phyloP scores from a whole-genome alignment of 345 rosid genomes.

The Euphorbia lathyris region DNA sequence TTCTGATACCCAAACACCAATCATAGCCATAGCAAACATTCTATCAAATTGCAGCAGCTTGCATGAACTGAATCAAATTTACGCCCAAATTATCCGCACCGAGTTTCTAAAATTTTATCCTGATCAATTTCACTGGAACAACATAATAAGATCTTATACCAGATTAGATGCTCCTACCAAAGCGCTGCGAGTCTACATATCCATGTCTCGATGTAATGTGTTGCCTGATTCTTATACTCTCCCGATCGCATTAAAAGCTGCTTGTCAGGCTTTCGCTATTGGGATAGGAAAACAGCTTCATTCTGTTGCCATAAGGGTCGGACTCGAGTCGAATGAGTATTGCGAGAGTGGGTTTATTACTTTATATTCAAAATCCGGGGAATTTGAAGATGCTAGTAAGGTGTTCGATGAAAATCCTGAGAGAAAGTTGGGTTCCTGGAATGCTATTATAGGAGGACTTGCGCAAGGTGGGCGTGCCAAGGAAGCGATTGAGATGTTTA shows the following conservation, averaged over 20 bases:
- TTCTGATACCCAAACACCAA: slow-evolving; percentile 17
- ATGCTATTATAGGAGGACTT: slow-evolving; percentile 66
- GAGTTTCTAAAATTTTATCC: slow-evolving; percentile 36
- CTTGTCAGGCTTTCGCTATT: slow-evolving; percentile 37
- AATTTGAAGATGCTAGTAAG: slow-evolving; percentile 43
- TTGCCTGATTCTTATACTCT: slow-evolving; percentile 68
- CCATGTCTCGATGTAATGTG: slow-evolving; percentile 54
- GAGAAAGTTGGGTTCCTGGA: slow-evolving; percentile 85
- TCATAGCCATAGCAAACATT: slow-evolving; percentile 30
- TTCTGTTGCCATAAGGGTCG: slow-evolving; percentile 47
- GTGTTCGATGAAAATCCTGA: slow-evolving; percentile 69
- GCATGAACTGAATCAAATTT: slow-evolving; percentile 42
- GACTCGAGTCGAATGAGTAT: slow-evolving; percentile 52
- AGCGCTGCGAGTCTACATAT: slow-evolving; percentile 41
- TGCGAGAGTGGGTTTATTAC: slow-evolving; percentile 76
- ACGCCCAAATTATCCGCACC: slow-evolving; percentile 50
- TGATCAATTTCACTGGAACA: slow-evolving; percentile 61
- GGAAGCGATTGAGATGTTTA: slow-evolving; percentile 58
- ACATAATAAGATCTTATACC: slow-evolving; percentile 64
- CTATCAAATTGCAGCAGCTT: slow-evolving; percentile 45
- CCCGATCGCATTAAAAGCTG: slow-evolving; percentile 63
- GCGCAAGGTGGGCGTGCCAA: slow-evolving; percentile 49
- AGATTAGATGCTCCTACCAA: slow-evolving; percentile 50
- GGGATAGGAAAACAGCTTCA: slow-evolving; percentile 58
- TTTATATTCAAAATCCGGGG: slow-evolving; percentile 52